These are phyloP conservation scores for Penicillium corylophilum DNA, from an alignment of 2,329 filamentous ascomycete species.

Conservation along the genomic window DNA sequence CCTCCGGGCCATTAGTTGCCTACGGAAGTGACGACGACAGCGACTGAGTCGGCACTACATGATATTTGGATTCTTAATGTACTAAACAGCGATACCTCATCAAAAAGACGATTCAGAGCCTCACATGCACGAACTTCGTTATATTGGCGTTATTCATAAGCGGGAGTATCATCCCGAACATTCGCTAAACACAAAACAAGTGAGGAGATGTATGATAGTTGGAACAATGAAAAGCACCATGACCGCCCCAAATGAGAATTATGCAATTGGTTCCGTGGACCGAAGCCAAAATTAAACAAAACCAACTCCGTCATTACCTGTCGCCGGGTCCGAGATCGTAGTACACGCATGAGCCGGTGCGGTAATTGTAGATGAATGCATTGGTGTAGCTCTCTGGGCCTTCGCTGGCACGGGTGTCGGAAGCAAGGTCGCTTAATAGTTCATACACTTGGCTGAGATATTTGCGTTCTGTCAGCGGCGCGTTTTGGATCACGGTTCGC, in stretches of 20 bases:
- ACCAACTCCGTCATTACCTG: constrained; percentile 16
- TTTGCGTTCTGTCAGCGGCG: constrained; percentile 73
- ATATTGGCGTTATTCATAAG: constrained; percentile 18
- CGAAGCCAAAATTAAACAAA: constrained; percentile 5
- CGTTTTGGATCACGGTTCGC: constrained; percentile 75
- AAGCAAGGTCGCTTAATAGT: constrained; percentile 64
- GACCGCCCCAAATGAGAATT: constrained; percentile 7
- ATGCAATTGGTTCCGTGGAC: constrained; percentile 2
- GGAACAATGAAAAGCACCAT: constrained; percentile 11
- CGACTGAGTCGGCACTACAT: constrained; percentile 42
- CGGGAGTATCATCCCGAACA: constrained; percentile 19
- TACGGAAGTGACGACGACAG: constrained; percentile 90
- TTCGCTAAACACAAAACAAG: constrained; percentile 13
- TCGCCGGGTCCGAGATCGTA: constrained; percentile 65
- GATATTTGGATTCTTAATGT: constrained; percentile 24
- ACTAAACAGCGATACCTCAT: constrained; percentile 35
- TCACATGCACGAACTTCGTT: constrained; percentile 10
- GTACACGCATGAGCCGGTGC: constrained; percentile 78
- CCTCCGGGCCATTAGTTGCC: constrained; percentile 67
- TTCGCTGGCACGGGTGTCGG: constrained; percentile 39
- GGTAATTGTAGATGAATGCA: constrained; percentile 89
- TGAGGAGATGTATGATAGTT: not conserved
- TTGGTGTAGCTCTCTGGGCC: constrained; percentile 61
- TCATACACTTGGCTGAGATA: constrained; percentile 83
- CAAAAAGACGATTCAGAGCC: constrained; percentile 10